A percentile compares a stretch with the other conserved stretches of the same genome.
These are phyloP conservation scores for Mortierella sp. DNA, from an alignment of 371 early-diverging fungal genomes.

Conservation along the genomic window DNA sequence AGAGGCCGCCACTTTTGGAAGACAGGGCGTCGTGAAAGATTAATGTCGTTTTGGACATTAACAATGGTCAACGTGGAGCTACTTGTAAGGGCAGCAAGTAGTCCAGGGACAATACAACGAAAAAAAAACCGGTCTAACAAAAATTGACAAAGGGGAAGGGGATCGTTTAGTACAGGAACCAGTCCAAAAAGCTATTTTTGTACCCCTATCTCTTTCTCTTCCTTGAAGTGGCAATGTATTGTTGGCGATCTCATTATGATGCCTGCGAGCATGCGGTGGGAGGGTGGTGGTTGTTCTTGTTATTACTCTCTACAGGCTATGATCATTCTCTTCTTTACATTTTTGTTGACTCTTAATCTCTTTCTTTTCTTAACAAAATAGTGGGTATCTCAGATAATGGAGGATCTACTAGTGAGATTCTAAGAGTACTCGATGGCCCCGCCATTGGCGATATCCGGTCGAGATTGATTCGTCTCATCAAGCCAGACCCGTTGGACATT, in stretches of 20 bases:
- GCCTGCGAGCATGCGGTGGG: not conserved
- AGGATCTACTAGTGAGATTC: slow-evolving; percentile 74
- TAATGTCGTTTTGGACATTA: not conserved
- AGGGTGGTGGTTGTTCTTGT: not conserved
- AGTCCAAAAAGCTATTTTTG: not conserved
- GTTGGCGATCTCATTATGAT: not conserved
- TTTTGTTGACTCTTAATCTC: slow-evolving; percentile 5
- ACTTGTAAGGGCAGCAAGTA: not conserved
- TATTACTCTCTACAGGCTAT: not conserved
- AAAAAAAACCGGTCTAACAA: not conserved
- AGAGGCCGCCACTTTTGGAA: not conserved
- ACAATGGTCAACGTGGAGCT: not conserved
- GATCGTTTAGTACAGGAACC: not conserved
- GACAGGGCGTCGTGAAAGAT: not conserved
- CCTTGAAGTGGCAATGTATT: not conserved
- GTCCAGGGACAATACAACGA: not conserved
- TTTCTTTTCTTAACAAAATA: not conserved
- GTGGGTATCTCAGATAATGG: slow-evolving; percentile 85
- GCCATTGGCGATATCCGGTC: slow-evolving; percentile 80
- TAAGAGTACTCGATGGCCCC: slow-evolving; percentile 79
- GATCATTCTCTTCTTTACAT: not conserved
- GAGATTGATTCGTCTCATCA: slow-evolving; percentile 72
- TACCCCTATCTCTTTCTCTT: not conserved
- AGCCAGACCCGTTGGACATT: slow-evolving; percentile 58
- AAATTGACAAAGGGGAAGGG: not conserved